Conservation (phyloP, 2,329 filamentous ascomycete genomes). For the Neurospora crassa region DNA sequence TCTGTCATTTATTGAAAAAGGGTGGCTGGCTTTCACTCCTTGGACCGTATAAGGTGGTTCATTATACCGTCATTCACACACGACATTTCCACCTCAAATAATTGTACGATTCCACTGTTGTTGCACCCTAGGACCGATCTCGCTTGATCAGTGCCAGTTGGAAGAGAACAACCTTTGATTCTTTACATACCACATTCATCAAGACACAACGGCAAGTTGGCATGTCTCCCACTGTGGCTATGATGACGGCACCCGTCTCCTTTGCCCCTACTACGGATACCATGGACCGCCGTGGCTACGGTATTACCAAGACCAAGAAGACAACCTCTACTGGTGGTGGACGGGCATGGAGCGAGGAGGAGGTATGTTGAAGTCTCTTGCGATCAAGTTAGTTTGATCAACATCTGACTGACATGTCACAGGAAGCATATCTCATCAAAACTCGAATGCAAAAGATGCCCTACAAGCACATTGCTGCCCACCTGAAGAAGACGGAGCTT, state of each 20-base stretch:
- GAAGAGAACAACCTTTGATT: constrained; percentile 3
- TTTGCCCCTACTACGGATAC: constrained; percentile 45
- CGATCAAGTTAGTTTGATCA: background rate
- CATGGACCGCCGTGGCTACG: constrained; percentile 48
- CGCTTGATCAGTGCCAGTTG: constrained; percentile 7
- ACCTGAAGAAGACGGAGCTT: constrained; percentile 80
- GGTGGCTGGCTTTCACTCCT: constrained; percentile 17
- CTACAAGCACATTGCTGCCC: constrained; percentile 80
- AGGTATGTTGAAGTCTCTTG: constrained; percentile 43
- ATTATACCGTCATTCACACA: constrained; percentile 19
- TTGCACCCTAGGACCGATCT: constrained; percentile 1
- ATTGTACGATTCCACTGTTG: background rate
- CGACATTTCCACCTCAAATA: constrained; percentile 13
- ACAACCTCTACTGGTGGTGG: constrained; percentile 62
- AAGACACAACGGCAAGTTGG: constrained; percentile 13
- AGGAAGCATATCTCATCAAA: constrained; percentile 79
- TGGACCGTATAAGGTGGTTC: constrained; percentile 28
- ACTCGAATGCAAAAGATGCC: constrained; percentile 82
- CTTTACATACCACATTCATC: background rate
- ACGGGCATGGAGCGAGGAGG: constrained; percentile 77
- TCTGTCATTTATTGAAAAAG: constrained; percentile 29
- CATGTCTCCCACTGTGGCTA: constrained; percentile 43
- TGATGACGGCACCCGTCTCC: constrained; percentile 32
- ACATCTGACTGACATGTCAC: constrained; percentile 7
- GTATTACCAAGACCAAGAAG: constrained; percentile 57